Evolutionary conservation across 192 early-diverging fungal genomes (phyloP), one percentile per base, ranked within the genome.

Genomic region (Coemansia sp.): DNA sequence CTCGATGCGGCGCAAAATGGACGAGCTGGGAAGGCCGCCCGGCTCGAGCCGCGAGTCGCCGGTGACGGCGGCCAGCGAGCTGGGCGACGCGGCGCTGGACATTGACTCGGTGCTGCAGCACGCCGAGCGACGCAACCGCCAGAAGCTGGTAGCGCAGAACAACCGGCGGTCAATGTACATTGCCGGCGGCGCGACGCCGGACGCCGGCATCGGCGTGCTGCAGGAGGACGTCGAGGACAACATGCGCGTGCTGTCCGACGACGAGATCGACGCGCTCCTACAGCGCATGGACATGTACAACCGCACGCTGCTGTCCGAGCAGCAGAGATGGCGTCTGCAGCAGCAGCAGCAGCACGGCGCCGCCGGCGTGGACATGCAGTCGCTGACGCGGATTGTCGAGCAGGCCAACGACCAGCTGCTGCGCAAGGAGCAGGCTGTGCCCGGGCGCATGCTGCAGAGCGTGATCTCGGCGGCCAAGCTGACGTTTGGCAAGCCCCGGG

Each of bases 271-370:
- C 25, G 35, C 38, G 34, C 45, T 75, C 49, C 39, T 75, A 21
- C 32, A 50, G 10, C 60, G 51, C 23, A 75, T 75, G 72, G 72
- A 75, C 36, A 64, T 60, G 65, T 75, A 75, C 58, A 75, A 75
- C 45, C 50, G 72, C 5, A 65, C 64, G 61, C 53, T 75, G n/a
- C 53, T 75, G 31, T 48, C 36, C 0, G 72, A 75, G 50, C 72
- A 75, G 50, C 38, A 75, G 23, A 63, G 39, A 12, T 75, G 72
- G 71, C 56, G 48, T 14, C 25, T 50, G 14, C 5, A 40, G 22
- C 8, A 17, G 7, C 3, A 3, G 8, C 31, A 58, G 25, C 15
- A 6, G n/a, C 17, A 23, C 17, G 27, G 10, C 15, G 31, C 6
- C 39, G n/a, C 10, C 9, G 36, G 11, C 14, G 40, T 45, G 4